Evolutionary conservation across 306 rosid genomes (phyloP).

Genomic region (Cercis canadensis): DNA sequence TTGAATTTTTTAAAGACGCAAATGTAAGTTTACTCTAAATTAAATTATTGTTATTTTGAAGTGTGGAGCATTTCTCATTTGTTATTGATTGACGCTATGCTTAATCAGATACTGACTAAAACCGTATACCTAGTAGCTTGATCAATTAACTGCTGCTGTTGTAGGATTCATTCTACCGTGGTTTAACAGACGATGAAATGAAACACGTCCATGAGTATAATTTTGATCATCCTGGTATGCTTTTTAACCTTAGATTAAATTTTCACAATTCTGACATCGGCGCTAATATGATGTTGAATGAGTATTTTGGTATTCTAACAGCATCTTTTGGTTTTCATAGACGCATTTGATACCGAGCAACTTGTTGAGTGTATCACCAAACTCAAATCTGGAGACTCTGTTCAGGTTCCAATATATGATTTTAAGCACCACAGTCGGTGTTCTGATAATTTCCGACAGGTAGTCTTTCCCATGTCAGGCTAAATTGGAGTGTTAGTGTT

Average conservation of each 20-base stretch:
- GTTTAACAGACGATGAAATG: slow-evolving; percentile 51
- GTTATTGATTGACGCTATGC: not conserved
- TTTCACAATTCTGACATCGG: not conserved
- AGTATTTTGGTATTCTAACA: not conserved
- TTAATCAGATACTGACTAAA: not conserved
- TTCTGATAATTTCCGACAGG: slow-evolving; percentile 45
- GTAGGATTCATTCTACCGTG: slow-evolving; percentile 62
- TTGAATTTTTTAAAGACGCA: too few relatives aligned
- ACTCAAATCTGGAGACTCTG: slow-evolving; percentile 58
- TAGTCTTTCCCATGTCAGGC: not conserved
- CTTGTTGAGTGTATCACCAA: slow-evolving; percentile 50
- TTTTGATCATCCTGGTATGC: slow-evolving; percentile 54
- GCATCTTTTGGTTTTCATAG: slow-evolving; percentile 33
- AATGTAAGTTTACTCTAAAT: too few relatives aligned
- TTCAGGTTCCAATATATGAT: slow-evolving; percentile 55
- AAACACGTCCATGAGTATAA: slow-evolving; percentile 52
- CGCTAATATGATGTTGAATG: not conserved
- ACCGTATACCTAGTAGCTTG: not conserved
- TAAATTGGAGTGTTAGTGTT: too few relatives aligned
- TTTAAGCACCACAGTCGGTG: slow-evolving; percentile 45
- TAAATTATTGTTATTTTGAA: not conserved
- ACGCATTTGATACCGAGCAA: slow-evolving; percentile 59
- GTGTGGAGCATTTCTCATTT: not conserved
- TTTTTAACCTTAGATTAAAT: not conserved
- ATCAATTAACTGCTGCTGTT: slow-evolving; percentile 11